Evolutionary conservation across 345 rosid species (phyloP), one percentile per base, ranked within the genome.

Genomic region (Lenwebbia sp.): DNA sequence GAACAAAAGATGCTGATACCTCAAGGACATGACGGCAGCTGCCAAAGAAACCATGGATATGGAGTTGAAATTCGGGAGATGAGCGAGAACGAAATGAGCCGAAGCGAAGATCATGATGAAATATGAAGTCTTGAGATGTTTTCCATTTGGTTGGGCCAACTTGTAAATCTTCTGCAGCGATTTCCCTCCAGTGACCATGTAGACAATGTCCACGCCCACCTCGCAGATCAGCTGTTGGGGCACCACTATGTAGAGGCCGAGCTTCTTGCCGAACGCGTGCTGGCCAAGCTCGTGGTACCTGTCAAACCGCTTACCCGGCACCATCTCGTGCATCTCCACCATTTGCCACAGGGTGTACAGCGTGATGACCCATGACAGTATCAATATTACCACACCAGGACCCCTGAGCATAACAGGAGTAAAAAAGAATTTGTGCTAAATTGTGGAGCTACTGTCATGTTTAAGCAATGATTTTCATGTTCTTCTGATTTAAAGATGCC

Each of bases 241-340:
- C 51, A 94, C 95, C 75, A 95, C 95, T 9, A 95, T 90, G 54
- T 94, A 95, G 28, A 95, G 95, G 22, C 97, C 97, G 1, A 95
- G 95, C 87, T 94, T 94, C 60, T 94, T 93, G 0, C 98, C 98
- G 52, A 95, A 94, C 44, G 95, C 98, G 10, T 94, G 56, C 87
- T 95, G 97, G 21, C 97, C 96, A 21, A 94, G 93, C 17, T 95
- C 97, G 26, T 95, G 98, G 89, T 95, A 95, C 49, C 97, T 88
- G 82, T 94, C 96, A 5, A 95, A 94, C 87, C 96, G 90, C 54
- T 88, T 92, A 14, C 95, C 97, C 0, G 95, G 95, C 76, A 95
- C 95, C 95, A 94, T 94, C 83, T 95, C 95, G 86, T 94, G 98
- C 97, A 94, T 95, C 85, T 94, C 93, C 13, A 94, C 97, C 98